phyloP scores from a whole-genome alignment of 768 basidiomycete species.

The Boletus tomentosulus region DNA sequence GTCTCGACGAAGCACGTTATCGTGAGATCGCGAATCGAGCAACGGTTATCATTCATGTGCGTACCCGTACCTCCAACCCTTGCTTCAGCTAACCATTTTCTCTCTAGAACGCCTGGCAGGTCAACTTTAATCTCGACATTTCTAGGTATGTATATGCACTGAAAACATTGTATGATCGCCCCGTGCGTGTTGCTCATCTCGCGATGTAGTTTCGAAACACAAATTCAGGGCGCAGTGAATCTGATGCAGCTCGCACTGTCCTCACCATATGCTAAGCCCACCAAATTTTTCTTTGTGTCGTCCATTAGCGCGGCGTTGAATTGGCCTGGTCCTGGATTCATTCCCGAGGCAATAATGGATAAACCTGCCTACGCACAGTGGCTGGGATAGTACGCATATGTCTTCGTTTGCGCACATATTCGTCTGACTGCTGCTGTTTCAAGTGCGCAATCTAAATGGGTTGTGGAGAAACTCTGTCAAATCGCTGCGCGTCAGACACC shows the following conservation, averaged over 20 bases:
- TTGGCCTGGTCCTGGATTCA: slow-evolving; percentile 18
- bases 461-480: slow-evolving; percentile 49
- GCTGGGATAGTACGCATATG: slow-evolving; percentile 28
- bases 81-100: background rate
- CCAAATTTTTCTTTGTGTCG: slow-evolving; percentile 50
- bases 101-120: slow-evolving; percentile 50
- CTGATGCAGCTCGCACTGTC: slow-evolving; percentile 47
- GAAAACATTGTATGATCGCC: background rate
- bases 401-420: too few species aligned
- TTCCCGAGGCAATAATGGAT: slow-evolving; percentile 25
- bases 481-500: slow-evolving; percentile 31
- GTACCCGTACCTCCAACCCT: background rate
- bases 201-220: slow-evolving; percentile 36
- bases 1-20: slow-evolving; percentile 37
- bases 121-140: slow-evolving; percentile 48
- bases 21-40: slow-evolving; percentile 31
- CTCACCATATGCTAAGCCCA: slow-evolving; percentile 29
- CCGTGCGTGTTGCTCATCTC: background rate
- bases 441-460: slow-evolving; percentile 44
- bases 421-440: background rate
- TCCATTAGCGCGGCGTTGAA: slow-evolving; percentile 37
- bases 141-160: slow-evolving; percentile 14
- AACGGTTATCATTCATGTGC: slow-evolving; percentile 46
- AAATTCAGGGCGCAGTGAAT: slow-evolving; percentile 48
- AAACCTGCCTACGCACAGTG: slow-evolving; percentile 29